phyloP scores from a whole-genome alignment of 345 rosid genomes.

The Lenwebbia sp. region DNA sequence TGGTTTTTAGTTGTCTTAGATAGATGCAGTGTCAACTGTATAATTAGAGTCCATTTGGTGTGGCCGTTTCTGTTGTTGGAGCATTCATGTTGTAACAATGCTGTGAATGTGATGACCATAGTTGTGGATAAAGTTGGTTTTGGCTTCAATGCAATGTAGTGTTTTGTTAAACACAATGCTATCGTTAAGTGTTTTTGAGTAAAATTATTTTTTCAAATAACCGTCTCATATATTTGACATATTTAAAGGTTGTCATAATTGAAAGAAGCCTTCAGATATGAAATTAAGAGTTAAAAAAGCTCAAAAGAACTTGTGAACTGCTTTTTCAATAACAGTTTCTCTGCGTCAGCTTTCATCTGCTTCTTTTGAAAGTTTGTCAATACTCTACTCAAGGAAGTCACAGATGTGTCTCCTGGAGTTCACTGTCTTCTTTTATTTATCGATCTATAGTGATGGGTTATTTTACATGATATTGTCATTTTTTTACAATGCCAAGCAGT shows the following conservation, averaged over 20 bases:
- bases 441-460: background rate
- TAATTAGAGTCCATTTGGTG: background rate
- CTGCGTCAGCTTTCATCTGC: background rate
- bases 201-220: background rate
- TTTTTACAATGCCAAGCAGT: background rate
- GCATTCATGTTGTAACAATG: background rate
- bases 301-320: background rate
- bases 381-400: background rate
- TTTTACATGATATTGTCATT: background rate
- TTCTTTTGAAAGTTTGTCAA: no score
- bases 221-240: background rate
- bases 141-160: background rate
- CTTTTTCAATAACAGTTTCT: background rate
- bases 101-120: background rate
- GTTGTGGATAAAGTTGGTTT: background rate
- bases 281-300: background rate
- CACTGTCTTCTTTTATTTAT: background rate
- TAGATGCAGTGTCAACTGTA: background rate
- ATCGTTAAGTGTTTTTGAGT: background rate
- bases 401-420: background rate
- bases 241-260: background rate
- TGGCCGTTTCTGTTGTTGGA: background rate
- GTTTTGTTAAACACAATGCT: background rate
- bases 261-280: background rate
- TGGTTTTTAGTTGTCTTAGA: no score